These are phyloP conservation scores for Tolypocladium endophyticum DNA, from an alignment of 2,329 filamentous ascomycete genomes.

Conservation along the genomic window DNA sequence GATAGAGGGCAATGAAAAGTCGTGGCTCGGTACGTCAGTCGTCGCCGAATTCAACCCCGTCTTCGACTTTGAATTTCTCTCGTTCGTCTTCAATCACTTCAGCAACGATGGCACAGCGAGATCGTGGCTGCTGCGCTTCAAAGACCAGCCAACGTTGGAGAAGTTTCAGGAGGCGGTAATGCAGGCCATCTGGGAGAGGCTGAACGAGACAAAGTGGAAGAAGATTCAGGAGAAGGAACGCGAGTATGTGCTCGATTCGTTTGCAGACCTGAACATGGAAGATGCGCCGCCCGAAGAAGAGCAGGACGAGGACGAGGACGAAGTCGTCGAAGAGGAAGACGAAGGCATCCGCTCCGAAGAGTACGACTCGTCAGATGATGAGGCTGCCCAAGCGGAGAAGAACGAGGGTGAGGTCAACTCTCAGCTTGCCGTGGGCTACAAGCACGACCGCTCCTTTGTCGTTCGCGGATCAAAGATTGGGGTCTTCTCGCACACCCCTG, in stretches of 20 bases:
- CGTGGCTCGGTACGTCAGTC: conserved; percentile 81
- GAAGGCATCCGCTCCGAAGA: conserved; percentile 60
- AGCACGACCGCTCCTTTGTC: conserved; percentile 93
- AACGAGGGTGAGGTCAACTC: conserved; percentile 79
- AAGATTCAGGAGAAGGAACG: conserved; percentile 88
- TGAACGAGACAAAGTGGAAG: conserved; percentile 88
- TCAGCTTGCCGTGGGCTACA: conserved; percentile 90
- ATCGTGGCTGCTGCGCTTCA: conserved; percentile 92
- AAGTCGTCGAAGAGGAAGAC: conserved; percentile 52
- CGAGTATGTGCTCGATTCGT: conserved; percentile 90
- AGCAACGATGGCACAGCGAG: conserved; percentile 78
- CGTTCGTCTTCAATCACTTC: conserved; percentile 98
- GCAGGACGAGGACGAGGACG: conserved; percentile 44
- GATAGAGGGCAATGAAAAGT: conserved; percentile 61
- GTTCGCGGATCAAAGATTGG: conserved; percentile 96
- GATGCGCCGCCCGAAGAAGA: conserved; percentile 50
- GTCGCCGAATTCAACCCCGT: conserved; percentile 91
- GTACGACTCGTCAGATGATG: conserved; percentile 59
- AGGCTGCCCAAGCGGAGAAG: conserved; percentile 58
- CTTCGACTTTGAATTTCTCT: conserved; percentile 98
- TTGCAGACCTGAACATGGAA: conserved; percentile 89
- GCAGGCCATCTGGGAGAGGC: conserved; percentile 91
- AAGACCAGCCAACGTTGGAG: conserved; percentile 69
- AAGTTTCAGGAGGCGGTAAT: conserved; percentile 89
- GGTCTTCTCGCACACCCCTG: conserved; percentile 91